A percentile compares a stretch with the other conserved stretches of the same genome.
Evolutionary conservation across 129 eudicot species (phyloP).

Genomic region (Helichrysum umbraculigerum): DNA sequence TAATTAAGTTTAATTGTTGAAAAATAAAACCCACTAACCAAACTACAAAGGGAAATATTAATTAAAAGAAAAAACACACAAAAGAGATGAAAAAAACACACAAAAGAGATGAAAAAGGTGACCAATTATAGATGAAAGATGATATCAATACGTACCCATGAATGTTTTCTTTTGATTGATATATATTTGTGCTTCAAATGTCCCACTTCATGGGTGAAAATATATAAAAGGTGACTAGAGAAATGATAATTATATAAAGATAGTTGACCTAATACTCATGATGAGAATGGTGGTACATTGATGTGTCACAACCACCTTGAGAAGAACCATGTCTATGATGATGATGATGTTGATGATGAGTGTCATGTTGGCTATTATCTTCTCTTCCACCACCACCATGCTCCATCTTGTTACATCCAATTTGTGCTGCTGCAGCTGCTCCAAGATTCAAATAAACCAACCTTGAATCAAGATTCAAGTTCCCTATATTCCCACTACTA

Average conservation of each 20-base stretch:
- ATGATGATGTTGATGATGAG: conserved; percentile 44
- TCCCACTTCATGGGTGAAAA: conserved; percentile 35
- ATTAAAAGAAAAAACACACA: conserved; percentile 14
- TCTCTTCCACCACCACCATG: conserved; percentile 58
- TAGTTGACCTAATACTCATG: conserved; percentile 60
- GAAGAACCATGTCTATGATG: conserved; percentile 52
- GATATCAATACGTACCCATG: conserved; percentile 37
- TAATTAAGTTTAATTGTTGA: no score
- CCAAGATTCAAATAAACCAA: conserved; percentile 85
- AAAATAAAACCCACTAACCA: background rate
- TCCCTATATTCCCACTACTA: conserved; percentile 47
- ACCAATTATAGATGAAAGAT: conserved; percentile 37
- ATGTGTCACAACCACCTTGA: conserved; percentile 57
- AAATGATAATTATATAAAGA: conserved; percentile 32
- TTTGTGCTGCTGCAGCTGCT: conserved; percentile 55
- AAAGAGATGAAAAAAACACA: conserved; percentile 10
- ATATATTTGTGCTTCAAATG: conserved; percentile 23
- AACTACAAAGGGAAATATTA: conserved; percentile 4
- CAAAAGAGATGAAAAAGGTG: conserved; percentile 23
- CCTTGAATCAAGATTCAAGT: conserved; percentile 66
- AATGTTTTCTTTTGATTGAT: conserved; percentile 21
- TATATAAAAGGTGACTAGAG: conserved; percentile 30
- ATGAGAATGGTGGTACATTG: conserved; percentile 71
- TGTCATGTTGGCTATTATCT: conserved; percentile 34
- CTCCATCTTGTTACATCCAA: conserved; percentile 52